These are phyloP conservation scores for Ascochyta viciae-villosae DNA, from an alignment of 2,329 filamentous ascomycete species.

Conservation along the genomic window DNA sequence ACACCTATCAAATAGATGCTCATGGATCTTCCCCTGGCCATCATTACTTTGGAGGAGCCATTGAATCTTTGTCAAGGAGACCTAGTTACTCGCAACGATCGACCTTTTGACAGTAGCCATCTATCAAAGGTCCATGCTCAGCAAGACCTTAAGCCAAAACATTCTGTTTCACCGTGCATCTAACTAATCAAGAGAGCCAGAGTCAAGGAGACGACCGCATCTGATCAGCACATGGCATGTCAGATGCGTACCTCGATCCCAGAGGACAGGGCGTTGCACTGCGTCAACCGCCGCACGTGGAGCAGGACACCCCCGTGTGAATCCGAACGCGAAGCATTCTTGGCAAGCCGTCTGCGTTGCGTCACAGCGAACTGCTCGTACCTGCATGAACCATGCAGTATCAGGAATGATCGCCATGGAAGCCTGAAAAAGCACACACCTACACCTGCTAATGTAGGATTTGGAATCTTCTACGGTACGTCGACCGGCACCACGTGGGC, in stretches of 20 bases:
- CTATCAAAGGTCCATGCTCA: too few relatives aligned
- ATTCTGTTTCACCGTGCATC: too few relatives aligned
- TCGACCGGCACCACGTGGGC: conserved; percentile 1
- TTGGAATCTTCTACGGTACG: background rate
- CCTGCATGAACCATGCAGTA: conserved; percentile 1
- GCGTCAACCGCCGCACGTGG: background rate
- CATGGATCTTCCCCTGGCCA: too few relatives aligned
- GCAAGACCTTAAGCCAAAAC: too few relatives aligned
- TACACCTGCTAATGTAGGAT: background rate
- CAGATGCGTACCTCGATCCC: background rate
- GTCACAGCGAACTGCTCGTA: background rate
- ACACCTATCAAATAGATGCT: background rate
- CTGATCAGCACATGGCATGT: background rate
- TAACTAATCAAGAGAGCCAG: background rate
- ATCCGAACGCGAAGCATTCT: conserved; percentile 6
- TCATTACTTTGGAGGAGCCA: too few relatives aligned
- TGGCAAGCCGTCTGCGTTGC: background rate
- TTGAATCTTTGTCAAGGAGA: too few relatives aligned
- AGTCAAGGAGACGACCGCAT: background rate
- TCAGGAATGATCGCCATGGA: background rate
- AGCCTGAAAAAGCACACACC: background rate
- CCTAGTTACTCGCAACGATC: too few relatives aligned
- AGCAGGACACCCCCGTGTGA: background rate
- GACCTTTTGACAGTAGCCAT: too few relatives aligned
- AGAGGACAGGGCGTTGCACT: background rate